Evolutionary conservation across 2,329 filamentous ascomycete species (phyloP).

Genomic region (Orbilia quercus): DNA sequence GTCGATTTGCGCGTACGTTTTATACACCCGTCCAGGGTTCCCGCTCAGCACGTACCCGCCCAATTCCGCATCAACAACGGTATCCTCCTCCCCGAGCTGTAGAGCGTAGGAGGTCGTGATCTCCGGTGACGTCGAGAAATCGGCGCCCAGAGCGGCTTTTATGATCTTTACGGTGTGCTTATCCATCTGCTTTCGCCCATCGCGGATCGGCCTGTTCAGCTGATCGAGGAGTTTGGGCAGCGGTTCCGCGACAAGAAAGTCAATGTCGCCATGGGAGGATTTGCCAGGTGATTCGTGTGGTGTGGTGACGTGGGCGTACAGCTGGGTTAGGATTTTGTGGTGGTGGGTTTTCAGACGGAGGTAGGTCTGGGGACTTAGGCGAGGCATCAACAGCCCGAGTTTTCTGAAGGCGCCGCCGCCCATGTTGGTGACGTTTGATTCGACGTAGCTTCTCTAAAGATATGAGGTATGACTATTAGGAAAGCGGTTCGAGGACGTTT

Average conservation of each 20-base stretch:
- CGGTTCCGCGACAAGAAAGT: conserved; percentile 71
- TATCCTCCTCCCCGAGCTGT: conserved; percentile 63
- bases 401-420: conserved; percentile 73
- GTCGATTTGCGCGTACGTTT: conserved; percentile 79
- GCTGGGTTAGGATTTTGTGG: conserved; percentile 65
- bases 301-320: conserved; percentile 70
- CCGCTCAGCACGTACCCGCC: background rate
- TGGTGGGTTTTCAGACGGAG: conserved; percentile 66
- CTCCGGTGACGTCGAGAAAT: conserved; percentile 15
- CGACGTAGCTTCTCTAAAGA: too few species aligned
- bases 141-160: conserved; percentile 25
- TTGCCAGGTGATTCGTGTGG: conserved; percentile 78
- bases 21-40: too few species aligned
- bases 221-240: conserved; percentile 29
- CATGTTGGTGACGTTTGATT: too few species aligned
- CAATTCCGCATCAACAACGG: background rate
- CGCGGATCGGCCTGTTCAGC: too few species aligned
- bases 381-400: conserved; percentile 71
- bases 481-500: too few species aligned
- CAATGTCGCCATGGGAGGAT: conserved; percentile 76
- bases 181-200: conserved; percentile 2
- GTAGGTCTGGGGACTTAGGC: conserved; percentile 74
- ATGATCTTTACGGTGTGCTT: conserved; percentile 12
- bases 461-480: too few species aligned
- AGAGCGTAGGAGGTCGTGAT: conserved; percentile 67